Base-by-base conservation (phyloP, 768 basidiomycete genomes). In the Boletus reticuloceps region DNA sequence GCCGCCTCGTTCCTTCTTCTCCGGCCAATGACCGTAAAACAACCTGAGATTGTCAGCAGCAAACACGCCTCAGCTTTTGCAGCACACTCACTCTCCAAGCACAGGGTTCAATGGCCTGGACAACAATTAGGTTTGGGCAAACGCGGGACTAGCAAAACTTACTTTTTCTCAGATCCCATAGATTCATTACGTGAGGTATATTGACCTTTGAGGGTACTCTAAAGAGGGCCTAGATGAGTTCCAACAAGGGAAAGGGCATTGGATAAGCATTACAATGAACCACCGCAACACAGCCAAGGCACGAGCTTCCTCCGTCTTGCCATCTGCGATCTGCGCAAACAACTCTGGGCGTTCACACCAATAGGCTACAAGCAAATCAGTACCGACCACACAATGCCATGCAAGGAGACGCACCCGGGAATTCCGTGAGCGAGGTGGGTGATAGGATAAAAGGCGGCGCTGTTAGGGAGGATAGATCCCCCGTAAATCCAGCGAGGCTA, bases 131-230 rank as follows among this genome's bases (percentile, higher is more conserved):
- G 53, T 39, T 13, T 44, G 59, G 52, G 58, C 6, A 50, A 13
- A 53, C 42, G 8, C 29, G 17, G 37, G 19, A 55, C 34, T 25
- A 20, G 31, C 8, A 19, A 36, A 5, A 75, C 84, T 46, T 58
- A 91, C 91, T 98, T 98, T 80, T 98, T 98, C 82, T 98, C 95
- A 1, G 91, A 93, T 14, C 96, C 96, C 84, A 94, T 88, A 59
- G 87, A 86, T 75, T 97, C 94, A 64, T 98, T 98, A 47, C 95
- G 79, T 17, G 92, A 92, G 40, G 91, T 98, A 70, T 94, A 94
- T 67, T 97, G 94, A 14, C 93, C 95, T 70, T 94, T 97, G 48
- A 99, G 80, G 0, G 96, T 99, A 64, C 87, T 87, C 88, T 89
- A 54, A 16, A 41, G 32, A 53, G 22, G 19, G 31, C 22, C n/a